phyloP scores from a whole-genome alignment of 768 basidiomycete genomes.

The Tylopilus vinaceipallidus region DNA sequence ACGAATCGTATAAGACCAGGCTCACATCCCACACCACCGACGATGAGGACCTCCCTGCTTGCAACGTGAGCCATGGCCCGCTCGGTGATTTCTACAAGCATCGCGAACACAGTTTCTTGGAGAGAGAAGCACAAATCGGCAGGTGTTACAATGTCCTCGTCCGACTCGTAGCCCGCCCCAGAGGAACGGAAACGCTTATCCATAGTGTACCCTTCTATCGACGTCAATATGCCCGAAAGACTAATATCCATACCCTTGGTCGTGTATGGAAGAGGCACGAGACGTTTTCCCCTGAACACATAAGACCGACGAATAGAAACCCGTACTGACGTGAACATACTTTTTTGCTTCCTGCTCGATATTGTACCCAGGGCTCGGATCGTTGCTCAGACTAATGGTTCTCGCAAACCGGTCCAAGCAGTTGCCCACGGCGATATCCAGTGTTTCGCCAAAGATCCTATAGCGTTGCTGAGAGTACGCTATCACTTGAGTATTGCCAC shows the following conservation, averaged over 20 bases:
- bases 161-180: conserved; percentile 32
- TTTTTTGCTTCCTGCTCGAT: conserved; percentile 95
- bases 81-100: conserved; percentile 99
- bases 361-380: conserved; percentile 94
- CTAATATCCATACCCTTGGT: conserved; percentile 99
- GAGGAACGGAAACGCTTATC: conserved; percentile 80
- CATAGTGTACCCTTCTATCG: conserved; percentile 80
- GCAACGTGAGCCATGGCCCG: conserved; percentile 99
- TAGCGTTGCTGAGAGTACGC: conserved; percentile 98
- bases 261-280: conserved; percentile 85
- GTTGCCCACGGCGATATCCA: conserved; percentile 99
- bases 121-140: conserved; percentile 97
- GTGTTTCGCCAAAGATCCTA: conserved; percentile 96
- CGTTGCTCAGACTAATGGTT: conserved; percentile 91
- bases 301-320: conserved; percentile 3
- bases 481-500: conserved; percentile 98
- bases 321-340: conserved; percentile 38
- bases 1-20: conserved; percentile 11
- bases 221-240: conserved; percentile 89
- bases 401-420: conserved; percentile 97
- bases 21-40: conserved; percentile 99
- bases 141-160: conserved; percentile 79
- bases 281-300: conserved; percentile 66
- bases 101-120: conserved; percentile 95
- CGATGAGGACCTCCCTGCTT: conserved; percentile 93